These are phyloP conservation scores for Fusarium sp. DNA, from an alignment of 2,329 filamentous ascomycete species.

Conservation along the genomic window DNA sequence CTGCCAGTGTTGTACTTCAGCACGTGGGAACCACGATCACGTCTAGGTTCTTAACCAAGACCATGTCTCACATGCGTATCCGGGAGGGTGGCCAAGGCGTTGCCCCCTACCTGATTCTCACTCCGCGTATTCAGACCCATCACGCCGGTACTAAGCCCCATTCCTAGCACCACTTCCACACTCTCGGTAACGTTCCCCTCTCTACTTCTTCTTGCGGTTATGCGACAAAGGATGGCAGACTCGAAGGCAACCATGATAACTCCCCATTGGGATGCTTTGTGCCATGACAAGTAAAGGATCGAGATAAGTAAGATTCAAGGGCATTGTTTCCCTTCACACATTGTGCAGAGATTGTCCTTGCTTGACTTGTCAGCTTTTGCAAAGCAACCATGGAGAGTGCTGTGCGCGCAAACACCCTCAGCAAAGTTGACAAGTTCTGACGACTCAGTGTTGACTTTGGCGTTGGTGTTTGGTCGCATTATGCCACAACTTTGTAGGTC, in stretches of 20 bases:
- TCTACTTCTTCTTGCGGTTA: background rate
- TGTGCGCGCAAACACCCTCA: conserved; percentile 44
- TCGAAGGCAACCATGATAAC: conserved; percentile 4
- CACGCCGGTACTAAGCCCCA: conserved; percentile 7
- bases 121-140: conserved; percentile 24
- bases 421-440: conserved; percentile 38
- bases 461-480: conserved; percentile 14
- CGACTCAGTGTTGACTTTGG: conserved; percentile 2
- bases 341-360: conserved; percentile 41
- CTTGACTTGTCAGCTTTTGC: conserved; percentile 28
- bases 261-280: background rate
- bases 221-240: background rate
- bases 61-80: conserved; percentile 30
- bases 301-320: conserved; percentile 22
- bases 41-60: conserved; percentile 18
- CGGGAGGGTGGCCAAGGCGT: conserved; percentile 5
- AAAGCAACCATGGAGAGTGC: conserved; percentile 42
- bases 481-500: background rate
- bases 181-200: conserved; percentile 6
- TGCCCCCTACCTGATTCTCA: conserved; percentile 24
- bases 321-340: conserved; percentile 44
- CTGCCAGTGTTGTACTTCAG: conserved; percentile 2
- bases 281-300: background rate
- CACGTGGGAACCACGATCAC: conserved; percentile 28
- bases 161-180: conserved; percentile 3